Percentiles rank a stretch among this genome's conserved stretches.
phyloP scores from a whole-genome alignment of 371 early-diverging fungal genomes.

The Rhizopus stolonifer region DNA sequence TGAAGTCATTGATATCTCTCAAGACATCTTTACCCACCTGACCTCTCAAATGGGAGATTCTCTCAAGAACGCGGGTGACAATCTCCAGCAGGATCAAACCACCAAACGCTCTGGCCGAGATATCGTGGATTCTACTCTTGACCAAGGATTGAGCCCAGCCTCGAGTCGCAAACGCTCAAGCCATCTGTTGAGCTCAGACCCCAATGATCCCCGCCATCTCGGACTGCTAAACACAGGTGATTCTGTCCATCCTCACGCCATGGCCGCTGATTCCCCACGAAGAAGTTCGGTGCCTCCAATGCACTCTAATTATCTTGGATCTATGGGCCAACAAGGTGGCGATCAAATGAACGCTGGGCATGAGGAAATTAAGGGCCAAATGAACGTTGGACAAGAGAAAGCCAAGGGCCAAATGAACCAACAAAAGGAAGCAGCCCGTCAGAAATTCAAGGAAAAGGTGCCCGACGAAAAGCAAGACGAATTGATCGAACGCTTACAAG shows the following conservation, averaged over 20 bases:
- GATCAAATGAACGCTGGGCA: no score
- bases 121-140: constrained; percentile 12
- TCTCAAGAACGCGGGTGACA: constrained; percentile 25
- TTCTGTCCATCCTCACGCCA: constrained; percentile 23
- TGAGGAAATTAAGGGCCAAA: background rate
- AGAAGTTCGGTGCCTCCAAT: no score
- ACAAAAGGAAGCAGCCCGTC: constrained; percentile 16
- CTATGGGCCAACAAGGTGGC: no score
- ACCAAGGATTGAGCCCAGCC: constrained; percentile 2
- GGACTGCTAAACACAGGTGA: constrained; percentile 28
- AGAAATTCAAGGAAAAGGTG: constrained; percentile 28
- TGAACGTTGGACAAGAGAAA: background rate
- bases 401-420: background rate
- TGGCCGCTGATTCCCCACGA: no score
- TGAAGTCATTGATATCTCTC: constrained; percentile 51
- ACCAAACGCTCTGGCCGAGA: constrained; percentile 8
- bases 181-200: constrained; percentile 6
- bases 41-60: constrained; percentile 33
- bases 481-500: constrained; percentile 45
- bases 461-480: constrained; percentile 45
- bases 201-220: constrained; percentile 16
- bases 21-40: constrained; percentile 48
- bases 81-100: constrained; percentile 17
- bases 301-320: no score
- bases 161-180: no score